Evolutionary conservation across 495 filamentous ascomycete genomes (phyloP), one percentile per base, ranked within the genome.

Genomic region (Gamarada debralockiae): DNA sequence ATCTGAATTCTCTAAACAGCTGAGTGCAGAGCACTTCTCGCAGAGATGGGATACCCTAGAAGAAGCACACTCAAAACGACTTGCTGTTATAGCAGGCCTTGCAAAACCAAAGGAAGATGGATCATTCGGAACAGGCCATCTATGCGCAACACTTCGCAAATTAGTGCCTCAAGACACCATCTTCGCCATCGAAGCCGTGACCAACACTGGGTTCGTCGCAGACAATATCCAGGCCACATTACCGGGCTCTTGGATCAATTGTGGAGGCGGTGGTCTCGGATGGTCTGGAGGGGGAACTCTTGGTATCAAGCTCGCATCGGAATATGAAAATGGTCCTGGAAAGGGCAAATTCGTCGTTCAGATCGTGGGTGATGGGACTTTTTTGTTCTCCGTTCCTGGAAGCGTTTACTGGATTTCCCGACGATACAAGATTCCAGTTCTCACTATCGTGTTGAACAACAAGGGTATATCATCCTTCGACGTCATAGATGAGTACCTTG

Each of bases 361-460:
- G 57, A 86, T 97, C 39, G 92, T 96, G 1, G 92, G 92, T 15
- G 92, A 97, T 50, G 92, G 92, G 10, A 93, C 91, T 0, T 97
- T 81, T 67, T 75, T 97, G 3, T 97, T 97, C 66, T 82, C 81
- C 20, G 85, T 97, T 0, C 92, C 92, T 0, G 88, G 89, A 0
- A 87, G 82, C 20, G 91, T 97, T 17, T 96, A 96, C 70, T 97
- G 92, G 92, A 92, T 97, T 50, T 72, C 84, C 2, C 76, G 82
- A 58, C 80, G 92, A 14, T 97, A 97, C 65, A 80, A 83, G 18
- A 92, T 96, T 46, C 92, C 92, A 0, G 76, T 96, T 14, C 69
- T 97, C 52, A 96, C 91, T 0, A 91, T 97, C 52, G 87, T 97
- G 2, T 67, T 97, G 49, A 97, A 96, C 66, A 97, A 97, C 67